Percentiles rank a stretch among this genome's conserved stretches.
Conservation (phyloP, 129 eudicot genomes). For the Flaveria brownii region DNA sequence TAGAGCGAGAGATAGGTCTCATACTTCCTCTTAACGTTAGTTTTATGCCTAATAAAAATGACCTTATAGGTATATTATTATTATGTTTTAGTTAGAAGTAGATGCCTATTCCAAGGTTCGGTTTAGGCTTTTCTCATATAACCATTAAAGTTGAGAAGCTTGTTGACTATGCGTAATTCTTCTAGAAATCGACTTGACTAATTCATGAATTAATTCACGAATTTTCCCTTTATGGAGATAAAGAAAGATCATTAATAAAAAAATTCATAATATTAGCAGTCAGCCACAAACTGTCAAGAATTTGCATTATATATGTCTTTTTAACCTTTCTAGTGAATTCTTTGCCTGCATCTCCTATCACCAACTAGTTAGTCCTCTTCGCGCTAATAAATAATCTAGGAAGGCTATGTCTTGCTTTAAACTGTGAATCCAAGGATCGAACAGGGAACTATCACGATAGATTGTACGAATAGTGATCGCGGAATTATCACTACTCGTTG, state of each 20-base stretch:
- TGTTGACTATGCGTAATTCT: not conserved
- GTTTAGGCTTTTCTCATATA: not conserved
- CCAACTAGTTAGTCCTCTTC: conserved; percentile 12
- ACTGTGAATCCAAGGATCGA: not conserved
- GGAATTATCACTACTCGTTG: too few relatives aligned
- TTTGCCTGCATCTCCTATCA: not conserved
- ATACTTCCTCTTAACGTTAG: too few relatives aligned
- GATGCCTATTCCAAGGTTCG: not conserved
- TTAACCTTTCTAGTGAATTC: not conserved
- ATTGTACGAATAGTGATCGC: too few relatives aligned
- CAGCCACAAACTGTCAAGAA: not conserved
- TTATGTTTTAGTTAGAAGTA: too few relatives aligned
- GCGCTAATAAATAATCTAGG: not conserved
- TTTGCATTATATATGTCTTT: not conserved
- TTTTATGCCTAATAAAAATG: too few relatives aligned
- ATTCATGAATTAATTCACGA: not conserved
- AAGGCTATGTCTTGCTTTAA: not conserved
- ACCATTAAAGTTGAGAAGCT: not conserved
- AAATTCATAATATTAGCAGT: not conserved
- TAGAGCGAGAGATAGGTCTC: too few relatives aligned
- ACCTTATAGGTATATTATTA: too few relatives aligned
- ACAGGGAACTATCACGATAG: too few relatives aligned
- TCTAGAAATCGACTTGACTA: not conserved
- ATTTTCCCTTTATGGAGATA: not conserved
- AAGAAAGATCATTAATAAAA: conserved; percentile 3